Evolutionary conservation across 2,329 filamentous ascomycete genomes (phyloP).

Genomic region (Xylariaceae sp.): DNA sequence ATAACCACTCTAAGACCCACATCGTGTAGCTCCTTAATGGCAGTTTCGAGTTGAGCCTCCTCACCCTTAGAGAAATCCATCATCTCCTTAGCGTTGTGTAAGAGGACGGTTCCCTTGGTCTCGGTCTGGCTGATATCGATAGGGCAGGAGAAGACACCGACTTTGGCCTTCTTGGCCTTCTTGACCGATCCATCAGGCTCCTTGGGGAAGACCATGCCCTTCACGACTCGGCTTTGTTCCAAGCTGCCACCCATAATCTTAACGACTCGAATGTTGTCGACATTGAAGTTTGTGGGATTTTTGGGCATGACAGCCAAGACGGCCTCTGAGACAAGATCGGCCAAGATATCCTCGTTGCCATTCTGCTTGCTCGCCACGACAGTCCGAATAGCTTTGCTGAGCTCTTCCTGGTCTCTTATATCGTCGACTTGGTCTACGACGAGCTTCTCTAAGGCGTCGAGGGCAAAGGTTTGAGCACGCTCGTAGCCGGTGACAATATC

Average conservation of each 20-base stretch:
- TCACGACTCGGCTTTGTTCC: slow-evolving; percentile 90
- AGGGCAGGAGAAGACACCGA: slow-evolving; percentile 92
- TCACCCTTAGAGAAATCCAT: slow-evolving; percentile 97
- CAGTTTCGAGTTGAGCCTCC: slow-evolving; percentile 82
- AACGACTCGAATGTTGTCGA: slow-evolving; percentile 97
- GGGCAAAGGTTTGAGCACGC: slow-evolving; percentile 83
- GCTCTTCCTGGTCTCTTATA: slow-evolving; percentile 72
- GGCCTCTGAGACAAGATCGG: slow-evolving; percentile 79
- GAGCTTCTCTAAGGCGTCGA: slow-evolving; percentile 82
- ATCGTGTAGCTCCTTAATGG: slow-evolving; percentile 94
- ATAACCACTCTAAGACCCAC: slow-evolving; percentile 88
- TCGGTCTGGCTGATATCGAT: slow-evolving; percentile 96
- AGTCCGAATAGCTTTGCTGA: slow-evolving; percentile 92
- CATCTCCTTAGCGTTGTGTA: slow-evolving; percentile 99
- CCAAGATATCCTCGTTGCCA: slow-evolving; percentile 85
- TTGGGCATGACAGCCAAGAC: slow-evolving; percentile 88
- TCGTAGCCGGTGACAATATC: slow-evolving; percentile 97
- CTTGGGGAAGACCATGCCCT: slow-evolving; percentile 97
- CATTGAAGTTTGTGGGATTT: slow-evolving; percentile 94
- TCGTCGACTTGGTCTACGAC: slow-evolving; percentile 88
- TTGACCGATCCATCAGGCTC: slow-evolving; percentile 91
- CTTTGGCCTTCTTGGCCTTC: slow-evolving; percentile 89
- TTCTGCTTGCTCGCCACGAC: slow-evolving; percentile 97
- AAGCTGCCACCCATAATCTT: slow-evolving; percentile 99
- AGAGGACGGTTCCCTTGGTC: slow-evolving; percentile 94